Evolutionary conservation across 257 asterid genomes (phyloP).

Genomic region (Misopates orontium): DNA sequence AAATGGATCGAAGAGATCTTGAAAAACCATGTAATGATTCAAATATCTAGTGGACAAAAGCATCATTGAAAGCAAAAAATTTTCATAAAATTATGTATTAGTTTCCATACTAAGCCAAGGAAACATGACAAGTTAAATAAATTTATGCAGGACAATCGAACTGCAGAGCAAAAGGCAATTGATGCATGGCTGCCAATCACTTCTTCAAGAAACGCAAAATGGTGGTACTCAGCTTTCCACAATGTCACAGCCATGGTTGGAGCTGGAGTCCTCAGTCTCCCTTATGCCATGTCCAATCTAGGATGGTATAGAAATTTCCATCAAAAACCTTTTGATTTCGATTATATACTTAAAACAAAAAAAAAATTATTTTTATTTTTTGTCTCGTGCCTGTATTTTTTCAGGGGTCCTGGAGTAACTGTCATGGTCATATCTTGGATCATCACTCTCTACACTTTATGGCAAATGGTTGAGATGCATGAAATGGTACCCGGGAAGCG

Average conservation of each 20-base stretch:
- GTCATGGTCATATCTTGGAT: slow-evolving; percentile 82
- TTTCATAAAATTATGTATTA: too few relatives aligned
- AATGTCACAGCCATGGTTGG: slow-evolving; percentile 95
- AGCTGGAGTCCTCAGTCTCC: slow-evolving; percentile 85
- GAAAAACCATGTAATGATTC: too few relatives aligned
- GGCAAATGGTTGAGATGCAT: slow-evolving; percentile 99
- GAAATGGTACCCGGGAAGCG: slow-evolving; percentile 96
- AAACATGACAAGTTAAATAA: not conserved
- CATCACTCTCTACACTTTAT: slow-evolving; percentile 71
- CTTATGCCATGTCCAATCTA: slow-evolving; percentile 75
- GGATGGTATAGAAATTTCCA: slow-evolving; percentile 51
- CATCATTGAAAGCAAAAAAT: too few relatives aligned
- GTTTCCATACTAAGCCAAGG: not conserved
- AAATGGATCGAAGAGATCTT: too few relatives aligned
- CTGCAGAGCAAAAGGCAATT: slow-evolving; percentile 54
- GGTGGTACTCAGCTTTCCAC: slow-evolving; percentile 98
- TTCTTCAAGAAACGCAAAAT: slow-evolving; percentile 73
- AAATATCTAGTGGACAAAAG: too few relatives aligned
- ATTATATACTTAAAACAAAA: too few relatives aligned
- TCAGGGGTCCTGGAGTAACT: slow-evolving; percentile 86
- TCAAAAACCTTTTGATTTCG: too few relatives aligned
- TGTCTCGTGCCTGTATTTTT: not conserved
- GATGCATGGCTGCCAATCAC: slow-evolving; percentile 77
- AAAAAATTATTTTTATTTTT: too few relatives aligned
- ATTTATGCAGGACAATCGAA: slow-evolving; percentile 38